Percentiles rank a stretch among this genome's conserved stretches.
These are phyloP conservation scores for Zasmidium angulare DNA, from an alignment of 2,329 filamentous ascomycete genomes.

Conservation along the genomic window DNA sequence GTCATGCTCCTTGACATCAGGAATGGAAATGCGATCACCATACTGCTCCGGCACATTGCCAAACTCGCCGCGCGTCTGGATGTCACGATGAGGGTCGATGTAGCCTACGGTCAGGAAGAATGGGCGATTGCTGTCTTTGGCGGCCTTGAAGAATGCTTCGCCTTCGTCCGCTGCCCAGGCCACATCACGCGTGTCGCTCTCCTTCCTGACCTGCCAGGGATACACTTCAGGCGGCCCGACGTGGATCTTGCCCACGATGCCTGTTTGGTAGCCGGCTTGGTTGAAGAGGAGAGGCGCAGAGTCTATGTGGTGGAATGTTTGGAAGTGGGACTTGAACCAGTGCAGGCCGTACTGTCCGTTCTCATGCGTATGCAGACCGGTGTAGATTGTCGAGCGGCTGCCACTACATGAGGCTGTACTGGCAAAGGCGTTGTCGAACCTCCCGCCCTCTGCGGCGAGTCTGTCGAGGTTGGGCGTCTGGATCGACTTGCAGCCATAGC, in stretches of 20 bases:
- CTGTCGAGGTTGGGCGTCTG: conserved; percentile 44
- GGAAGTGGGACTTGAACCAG: conserved; percentile 42
- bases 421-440: conserved; percentile 45
- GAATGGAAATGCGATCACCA: conserved; percentile 9
- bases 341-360: conserved; percentile 51
- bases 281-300: conserved; percentile 43
- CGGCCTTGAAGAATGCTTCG: conserved; percentile 39
- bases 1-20: conserved; percentile 29
- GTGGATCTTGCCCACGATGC: conserved; percentile 52
- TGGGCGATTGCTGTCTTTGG: conserved; percentile 33
- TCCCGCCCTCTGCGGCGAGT: conserved; percentile 40
- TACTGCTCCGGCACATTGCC: conserved; percentile 41
- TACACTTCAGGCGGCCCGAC: conserved; percentile 45
- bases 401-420: conserved; percentile 52
- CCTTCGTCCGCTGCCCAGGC: conserved; percentile 41
- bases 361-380: conserved; percentile 51
- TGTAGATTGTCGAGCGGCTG: conserved; percentile 50
- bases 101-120: conserved; percentile 51
- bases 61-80: conserved; percentile 40
- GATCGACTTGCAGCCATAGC: conserved; percentile 35
- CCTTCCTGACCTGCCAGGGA: conserved; percentile 44
- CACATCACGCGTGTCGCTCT: conserved; percentile 48
- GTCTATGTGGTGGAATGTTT: conserved; percentile 47
- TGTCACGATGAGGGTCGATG: conserved; percentile 49
- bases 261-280: conserved; percentile 45